Percentiles rank a stretch among this genome's conserved stretches.
These are phyloP conservation scores for Mucor sp. DNA, from an alignment of 371 early-diverging fungal genomes.

Conservation along the genomic window DNA sequence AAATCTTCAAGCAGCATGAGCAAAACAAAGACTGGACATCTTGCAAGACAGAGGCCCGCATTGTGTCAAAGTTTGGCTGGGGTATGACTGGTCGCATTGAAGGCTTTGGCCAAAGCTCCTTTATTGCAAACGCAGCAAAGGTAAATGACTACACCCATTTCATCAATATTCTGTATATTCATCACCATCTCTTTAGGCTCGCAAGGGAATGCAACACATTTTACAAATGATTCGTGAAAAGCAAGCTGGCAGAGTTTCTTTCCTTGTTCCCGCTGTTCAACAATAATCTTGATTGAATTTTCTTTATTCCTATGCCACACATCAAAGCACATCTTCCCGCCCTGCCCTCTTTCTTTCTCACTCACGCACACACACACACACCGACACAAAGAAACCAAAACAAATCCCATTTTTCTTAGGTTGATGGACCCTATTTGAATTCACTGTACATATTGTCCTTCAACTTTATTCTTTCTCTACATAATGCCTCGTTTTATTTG, in stretches of 20 bases:
- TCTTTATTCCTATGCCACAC: neutral
- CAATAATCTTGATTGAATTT: conserved; percentile 1
- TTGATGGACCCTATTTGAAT: conserved; percentile 8
- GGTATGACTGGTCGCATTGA: conserved; percentile 83
- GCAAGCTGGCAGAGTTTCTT: conserved; percentile 30
- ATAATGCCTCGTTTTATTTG: neutral
- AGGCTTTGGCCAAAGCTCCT: conserved; percentile 84
- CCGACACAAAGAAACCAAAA: neutral
- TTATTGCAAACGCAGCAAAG: conserved; percentile 82
- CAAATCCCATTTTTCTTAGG: neutral
- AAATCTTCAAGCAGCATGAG: conserved; percentile 65
- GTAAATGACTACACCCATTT: conserved; percentile 31
- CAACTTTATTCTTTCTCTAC: neutral
- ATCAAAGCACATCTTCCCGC: neutral
- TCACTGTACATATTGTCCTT: conserved; percentile 3
- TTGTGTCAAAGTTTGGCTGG: conserved; percentile 89
- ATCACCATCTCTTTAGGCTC: conserved; percentile 54
- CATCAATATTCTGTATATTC: neutral
- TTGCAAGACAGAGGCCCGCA: conserved; percentile 81
- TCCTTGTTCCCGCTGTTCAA: conserved; percentile 2
- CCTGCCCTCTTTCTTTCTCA: neutral
- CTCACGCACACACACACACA: too few relatives aligned
- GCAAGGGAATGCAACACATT: conserved; percentile 87
- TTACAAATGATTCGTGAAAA: conserved; percentile 76
- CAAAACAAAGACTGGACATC: conserved; percentile 69